These are phyloP conservation scores for Lactarius tabidus DNA, from an alignment of 768 basidiomycete species.

Conservation along the genomic window DNA sequence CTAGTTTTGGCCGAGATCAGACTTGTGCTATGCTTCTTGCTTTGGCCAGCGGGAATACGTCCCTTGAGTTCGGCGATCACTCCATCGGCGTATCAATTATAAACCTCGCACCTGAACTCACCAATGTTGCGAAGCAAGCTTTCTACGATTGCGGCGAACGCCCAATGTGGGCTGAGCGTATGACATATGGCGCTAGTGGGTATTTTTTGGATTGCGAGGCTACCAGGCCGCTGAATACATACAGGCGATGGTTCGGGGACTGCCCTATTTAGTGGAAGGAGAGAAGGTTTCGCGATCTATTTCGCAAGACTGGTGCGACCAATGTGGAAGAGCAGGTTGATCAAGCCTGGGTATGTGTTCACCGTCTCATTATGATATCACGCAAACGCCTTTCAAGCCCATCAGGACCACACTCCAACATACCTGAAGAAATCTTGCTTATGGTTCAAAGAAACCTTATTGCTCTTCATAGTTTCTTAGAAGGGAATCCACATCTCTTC, in stretches of 20 bases:
- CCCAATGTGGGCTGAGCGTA: slow-evolving; percentile 75
- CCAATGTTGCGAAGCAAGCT: slow-evolving; percentile 72
- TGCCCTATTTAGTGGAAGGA: slow-evolving; percentile 78
- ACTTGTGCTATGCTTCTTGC: slow-evolving; percentile 89
- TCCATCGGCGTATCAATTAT: slow-evolving; percentile 44
- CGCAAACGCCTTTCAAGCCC: slow-evolving; percentile 13
- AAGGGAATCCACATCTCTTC: slow-evolving; percentile 81
- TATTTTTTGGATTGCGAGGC: background rate
- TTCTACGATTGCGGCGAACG: slow-evolving; percentile 85
- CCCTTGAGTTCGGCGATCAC: slow-evolving; percentile 57
- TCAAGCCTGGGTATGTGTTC: slow-evolving; percentile 49
- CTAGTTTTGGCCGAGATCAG: slow-evolving; percentile 86
- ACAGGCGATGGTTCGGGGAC: slow-evolving; percentile 46
- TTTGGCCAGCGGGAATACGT: slow-evolving; percentile 80
- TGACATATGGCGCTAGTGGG: slow-evolving; percentile 72
- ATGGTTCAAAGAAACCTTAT: slow-evolving; percentile 77
- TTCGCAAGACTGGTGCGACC: slow-evolving; percentile 82
- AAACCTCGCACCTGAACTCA: slow-evolving; percentile 56
- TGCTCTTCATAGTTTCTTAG: slow-evolving; percentile 70
- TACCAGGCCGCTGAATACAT: background rate
- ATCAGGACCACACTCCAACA: slow-evolving; percentile 33
- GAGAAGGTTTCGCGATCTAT: slow-evolving; percentile 85
- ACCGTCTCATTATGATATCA: background rate
- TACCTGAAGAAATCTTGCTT: slow-evolving; percentile 59
- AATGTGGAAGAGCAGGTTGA: slow-evolving; percentile 83